Percentiles rank a stretch among this genome's conserved stretches.
phyloP scores from a whole-genome alignment of 768 basidiomycete genomes.

The Mycena crocata region DNA sequence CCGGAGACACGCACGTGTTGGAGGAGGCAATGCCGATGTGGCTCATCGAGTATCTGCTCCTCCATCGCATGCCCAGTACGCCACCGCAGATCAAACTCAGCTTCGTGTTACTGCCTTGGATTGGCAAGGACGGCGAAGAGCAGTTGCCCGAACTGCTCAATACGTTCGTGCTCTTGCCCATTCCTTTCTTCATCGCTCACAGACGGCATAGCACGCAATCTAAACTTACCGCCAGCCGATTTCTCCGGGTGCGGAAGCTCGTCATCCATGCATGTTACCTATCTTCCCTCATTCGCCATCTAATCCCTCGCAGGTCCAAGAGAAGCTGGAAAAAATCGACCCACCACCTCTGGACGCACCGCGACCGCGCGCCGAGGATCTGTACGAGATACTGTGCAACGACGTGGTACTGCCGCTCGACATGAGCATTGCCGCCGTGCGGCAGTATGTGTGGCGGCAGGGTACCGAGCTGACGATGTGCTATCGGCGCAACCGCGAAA shows the following conservation, averaged over 20 bases:
- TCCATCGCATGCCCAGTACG: slow-evolving; percentile 65
- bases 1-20: slow-evolving; percentile 56
- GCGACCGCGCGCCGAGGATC: slow-evolving; percentile 65
- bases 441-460: slow-evolving; percentile 91
- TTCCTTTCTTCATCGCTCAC: slow-evolving; percentile 4
- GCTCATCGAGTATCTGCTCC: slow-evolving; percentile 88
- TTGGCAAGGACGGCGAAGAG: slow-evolving; percentile 66
- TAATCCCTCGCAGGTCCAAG: slow-evolving; percentile 70
- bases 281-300: background rate
- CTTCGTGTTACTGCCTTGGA: slow-evolving; percentile 89
- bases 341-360: slow-evolving; percentile 44
- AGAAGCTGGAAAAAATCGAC: slow-evolving; percentile 77
- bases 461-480: slow-evolving; percentile 78
- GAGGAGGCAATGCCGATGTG: slow-evolving; percentile 89
- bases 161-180: slow-evolving; percentile 65
- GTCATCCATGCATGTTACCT: slow-evolving; percentile 82
- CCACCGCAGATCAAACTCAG: slow-evolving; percentile 80
- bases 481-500: slow-evolving; percentile 65
- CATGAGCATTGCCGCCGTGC: slow-evolving; percentile 91
- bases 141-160: slow-evolving; percentile 86
- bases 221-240: slow-evolving; percentile 89
- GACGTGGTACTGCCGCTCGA: slow-evolving; percentile 83
- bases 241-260: slow-evolving; percentile 88
- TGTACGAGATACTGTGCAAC: slow-evolving; percentile 91
- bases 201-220: slow-evolving; percentile 69